phyloP scores from a whole-genome alignment of 2,329 filamentous ascomycete genomes.

The Magnaporthiopsis incrustans region DNA sequence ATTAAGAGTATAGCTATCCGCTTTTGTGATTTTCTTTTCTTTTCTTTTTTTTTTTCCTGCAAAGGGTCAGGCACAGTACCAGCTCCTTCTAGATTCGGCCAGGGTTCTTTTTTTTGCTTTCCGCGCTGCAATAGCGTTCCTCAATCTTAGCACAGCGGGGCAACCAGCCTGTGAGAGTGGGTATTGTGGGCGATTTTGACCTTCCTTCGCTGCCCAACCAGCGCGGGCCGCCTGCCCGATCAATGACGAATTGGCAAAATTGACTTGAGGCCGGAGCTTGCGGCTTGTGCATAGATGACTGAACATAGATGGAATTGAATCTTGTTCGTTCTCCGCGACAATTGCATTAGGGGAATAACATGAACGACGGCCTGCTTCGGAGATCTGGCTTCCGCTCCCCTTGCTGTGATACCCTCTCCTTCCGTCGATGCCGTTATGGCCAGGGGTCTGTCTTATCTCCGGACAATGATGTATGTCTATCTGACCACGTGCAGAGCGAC shows the following conservation, averaged over 20 bases:
- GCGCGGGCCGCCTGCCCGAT: background rate
- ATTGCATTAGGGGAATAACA: background rate
- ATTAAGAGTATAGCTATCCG: background rate
- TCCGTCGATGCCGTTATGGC: background rate
- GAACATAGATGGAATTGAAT: too few species aligned
- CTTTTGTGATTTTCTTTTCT: background rate
- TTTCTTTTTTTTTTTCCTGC: background rate
- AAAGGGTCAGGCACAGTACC: background rate
- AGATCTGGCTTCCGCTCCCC: background rate
- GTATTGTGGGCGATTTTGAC: background rate
- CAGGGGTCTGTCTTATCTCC: background rate
- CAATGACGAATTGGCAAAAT: background rate
- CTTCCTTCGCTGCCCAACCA: background rate
- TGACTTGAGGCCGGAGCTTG: too few species aligned
- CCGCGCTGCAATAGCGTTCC: background rate
- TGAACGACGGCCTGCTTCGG: background rate
- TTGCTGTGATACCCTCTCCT: background rate
- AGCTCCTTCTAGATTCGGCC: background rate
- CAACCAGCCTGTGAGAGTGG: background rate
- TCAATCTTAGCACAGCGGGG: background rate
- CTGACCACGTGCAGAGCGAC: background rate
- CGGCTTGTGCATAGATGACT: too few species aligned
- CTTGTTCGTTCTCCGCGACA: too few species aligned
- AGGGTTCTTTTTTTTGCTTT: background rate
- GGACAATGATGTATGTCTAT: background rate